phyloP scores from a whole-genome alignment of 2,329 filamentous ascomycete genomes.

The Pleurostoma richardsiae region DNA sequence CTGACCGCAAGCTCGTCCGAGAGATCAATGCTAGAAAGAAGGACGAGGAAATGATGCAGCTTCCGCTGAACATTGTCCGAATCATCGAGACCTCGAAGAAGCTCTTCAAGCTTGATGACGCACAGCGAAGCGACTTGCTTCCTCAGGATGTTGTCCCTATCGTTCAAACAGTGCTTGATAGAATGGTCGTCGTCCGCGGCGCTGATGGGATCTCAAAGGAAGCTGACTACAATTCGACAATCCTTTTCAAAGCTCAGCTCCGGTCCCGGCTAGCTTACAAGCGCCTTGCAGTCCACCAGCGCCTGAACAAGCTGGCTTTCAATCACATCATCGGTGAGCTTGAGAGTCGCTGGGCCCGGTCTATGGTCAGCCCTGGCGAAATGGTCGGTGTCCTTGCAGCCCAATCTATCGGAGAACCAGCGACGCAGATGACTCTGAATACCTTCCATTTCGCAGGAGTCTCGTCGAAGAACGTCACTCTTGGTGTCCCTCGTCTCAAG shows the following conservation, averaged over 20 bases:
- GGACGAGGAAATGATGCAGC: constrained; percentile 79
- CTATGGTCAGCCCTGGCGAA: constrained; percentile 86
- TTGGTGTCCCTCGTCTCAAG: constrained; percentile 98
- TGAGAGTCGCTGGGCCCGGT: constrained; percentile 79
- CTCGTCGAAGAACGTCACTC: constrained; percentile 97
- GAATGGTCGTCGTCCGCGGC: constrained; percentile 82
- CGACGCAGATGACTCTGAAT: constrained; percentile 98
- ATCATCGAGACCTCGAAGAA: constrained; percentile 88
- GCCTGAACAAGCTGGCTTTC: constrained; percentile 85
- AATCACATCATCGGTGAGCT: constrained; percentile 89
- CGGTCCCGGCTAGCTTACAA: constrained; percentile 91
- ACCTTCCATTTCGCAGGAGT: constrained; percentile 99
- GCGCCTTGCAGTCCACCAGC: constrained; percentile 79
- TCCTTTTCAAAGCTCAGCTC: constrained; percentile 87
- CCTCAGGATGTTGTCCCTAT: constrained; percentile 82
- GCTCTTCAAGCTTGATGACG: constrained; percentile 84
- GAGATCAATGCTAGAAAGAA: constrained; percentile 61
- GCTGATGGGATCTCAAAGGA: constrained; percentile 76
- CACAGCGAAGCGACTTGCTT: constrained; percentile 81
- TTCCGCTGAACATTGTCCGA: constrained; percentile 86
- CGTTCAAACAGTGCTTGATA: constrained; percentile 68
- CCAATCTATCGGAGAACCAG: constrained; percentile 97
- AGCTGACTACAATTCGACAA: constrained; percentile 81
- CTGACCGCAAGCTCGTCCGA: constrained; percentile 73
- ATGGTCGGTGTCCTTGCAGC: constrained; percentile 98